These are phyloP conservation scores for Tylopilus plumbeoviolaceoides DNA, from an alignment of 768 basidiomycete species.

Conservation along the genomic window DNA sequence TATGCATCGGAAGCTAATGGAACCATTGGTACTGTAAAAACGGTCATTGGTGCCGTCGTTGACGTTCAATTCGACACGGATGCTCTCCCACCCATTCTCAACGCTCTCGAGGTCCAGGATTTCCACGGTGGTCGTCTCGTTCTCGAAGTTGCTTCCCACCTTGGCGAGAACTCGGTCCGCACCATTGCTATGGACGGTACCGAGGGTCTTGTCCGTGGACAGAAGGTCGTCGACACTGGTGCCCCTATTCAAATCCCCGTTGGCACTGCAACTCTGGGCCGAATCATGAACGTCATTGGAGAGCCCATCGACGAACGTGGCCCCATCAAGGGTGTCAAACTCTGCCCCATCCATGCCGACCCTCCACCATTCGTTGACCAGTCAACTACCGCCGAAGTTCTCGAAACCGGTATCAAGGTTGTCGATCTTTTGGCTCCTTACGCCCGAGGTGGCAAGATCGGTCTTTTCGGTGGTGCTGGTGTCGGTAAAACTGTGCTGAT, in stretches of 20 bases:
- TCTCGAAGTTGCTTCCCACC: slow-evolving; percentile 96
- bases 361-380: slow-evolving; percentile 98
- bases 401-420: slow-evolving; percentile 99
- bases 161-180: slow-evolving; percentile 98
- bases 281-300: slow-evolving; percentile 99
- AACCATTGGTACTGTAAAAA: slow-evolving; percentile 81
- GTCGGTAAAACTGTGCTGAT: slow-evolving; percentile 99
- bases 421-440: slow-evolving; percentile 99
- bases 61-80: slow-evolving; percentile 98
- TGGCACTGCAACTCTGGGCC: slow-evolving; percentile 89
- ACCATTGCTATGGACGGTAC: slow-evolving; percentile 99
- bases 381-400: slow-evolving; percentile 96
- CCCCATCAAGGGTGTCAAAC: slow-evolving; percentile 93
- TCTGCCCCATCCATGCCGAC: slow-evolving; percentile 92
- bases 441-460: slow-evolving; percentile 99
- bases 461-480: slow-evolving; percentile 99
- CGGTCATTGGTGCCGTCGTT: slow-evolving; percentile 99
- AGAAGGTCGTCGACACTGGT: slow-evolving; percentile 96
- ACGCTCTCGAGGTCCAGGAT: slow-evolving; percentile 96
- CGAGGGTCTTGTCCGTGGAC: slow-evolving; percentile 98
- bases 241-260: slow-evolving; percentile 96
- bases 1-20: slow-evolving; percentile 89
- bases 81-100: slow-evolving; percentile 89
- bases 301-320: slow-evolving; percentile 99
- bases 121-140: slow-evolving; percentile 96